Conservation (phyloP, 345 rosid genomes). For the Salix viminalis region DNA sequence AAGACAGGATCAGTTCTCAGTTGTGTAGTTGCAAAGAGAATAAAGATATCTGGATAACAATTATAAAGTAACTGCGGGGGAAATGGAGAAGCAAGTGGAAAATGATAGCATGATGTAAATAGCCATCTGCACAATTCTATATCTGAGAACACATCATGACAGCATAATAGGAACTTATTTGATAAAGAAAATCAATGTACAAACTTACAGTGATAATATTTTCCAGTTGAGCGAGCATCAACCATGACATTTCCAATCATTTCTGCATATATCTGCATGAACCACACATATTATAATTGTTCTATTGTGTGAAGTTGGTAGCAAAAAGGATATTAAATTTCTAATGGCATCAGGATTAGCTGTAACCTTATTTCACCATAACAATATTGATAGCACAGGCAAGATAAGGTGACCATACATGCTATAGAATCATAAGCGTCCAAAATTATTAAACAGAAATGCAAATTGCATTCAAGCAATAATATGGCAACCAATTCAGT, state of each 20-base stretch:
- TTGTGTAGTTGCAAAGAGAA: background rate
- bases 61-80: background rate
- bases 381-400: background rate
- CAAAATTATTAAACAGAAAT: background rate
- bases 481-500: background rate
- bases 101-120: background rate
- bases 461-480: background rate
- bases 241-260: constrained; percentile 99
- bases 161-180: background rate
- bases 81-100: background rate
- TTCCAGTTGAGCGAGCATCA: constrained; percentile 97
- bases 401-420: background rate
- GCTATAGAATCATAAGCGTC: background rate
- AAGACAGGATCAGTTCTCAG: background rate
- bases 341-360: background rate
- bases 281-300: background rate
- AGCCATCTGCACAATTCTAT: background rate
- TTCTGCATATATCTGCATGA: constrained; percentile 82
- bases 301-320: background rate
- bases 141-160: background rate
- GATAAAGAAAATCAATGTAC: background rate
- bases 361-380: background rate
- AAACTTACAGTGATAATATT: constrained; percentile 91
- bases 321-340: background rate
- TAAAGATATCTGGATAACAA: background rate